These are phyloP conservation scores for Ceratocystis destructans DNA, from an alignment of 2,329 filamentous ascomycete species.

Conservation along the genomic window DNA sequence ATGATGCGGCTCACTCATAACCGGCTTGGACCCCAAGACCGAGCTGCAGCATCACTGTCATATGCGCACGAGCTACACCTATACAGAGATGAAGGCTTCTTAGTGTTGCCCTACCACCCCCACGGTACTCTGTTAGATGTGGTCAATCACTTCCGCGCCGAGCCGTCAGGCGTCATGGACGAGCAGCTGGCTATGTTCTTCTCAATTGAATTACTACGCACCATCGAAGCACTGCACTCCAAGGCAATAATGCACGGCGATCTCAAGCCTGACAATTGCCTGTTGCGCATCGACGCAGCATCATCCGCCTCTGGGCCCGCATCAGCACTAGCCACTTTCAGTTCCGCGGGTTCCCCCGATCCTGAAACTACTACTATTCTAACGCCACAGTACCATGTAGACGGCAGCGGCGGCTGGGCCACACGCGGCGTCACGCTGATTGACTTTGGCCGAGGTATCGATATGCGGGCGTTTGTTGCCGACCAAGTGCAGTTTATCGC, in stretches of 20 bases:
- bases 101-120: slow-evolving; percentile 74
- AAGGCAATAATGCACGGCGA: slow-evolving; percentile 79
- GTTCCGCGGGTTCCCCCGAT: background rate
- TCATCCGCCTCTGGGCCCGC: slow-evolving; percentile 22
- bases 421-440: slow-evolving; percentile 73
- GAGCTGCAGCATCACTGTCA: slow-evolving; percentile 64
- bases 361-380: slow-evolving; percentile 28
- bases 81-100: slow-evolving; percentile 77
- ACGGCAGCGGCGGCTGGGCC: slow-evolving; percentile 66
- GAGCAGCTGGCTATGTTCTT: slow-evolving; percentile 93
- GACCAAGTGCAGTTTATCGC: slow-evolving; percentile 72
- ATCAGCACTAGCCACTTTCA: background rate
- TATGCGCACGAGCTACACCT: slow-evolving; percentile 82
- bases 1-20: slow-evolving; percentile 74
- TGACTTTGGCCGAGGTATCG: slow-evolving; percentile 87
- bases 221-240: slow-evolving; percentile 71
- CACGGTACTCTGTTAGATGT: slow-evolving; percentile 92
- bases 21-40: slow-evolving; percentile 56
- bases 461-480: slow-evolving; percentile 70
- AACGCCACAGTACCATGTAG: slow-evolving; percentile 52
- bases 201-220: slow-evolving; percentile 77
- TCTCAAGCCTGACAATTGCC: slow-evolving; percentile 88
- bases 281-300: slow-evolving; percentile 59
- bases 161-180: slow-evolving; percentile 65
- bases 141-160: slow-evolving; percentile 69